These are phyloP conservation scores for Chlamydomonas sphaeroides DNA, from an alignment of 139 green algal species.

Conservation along the genomic window DNA sequence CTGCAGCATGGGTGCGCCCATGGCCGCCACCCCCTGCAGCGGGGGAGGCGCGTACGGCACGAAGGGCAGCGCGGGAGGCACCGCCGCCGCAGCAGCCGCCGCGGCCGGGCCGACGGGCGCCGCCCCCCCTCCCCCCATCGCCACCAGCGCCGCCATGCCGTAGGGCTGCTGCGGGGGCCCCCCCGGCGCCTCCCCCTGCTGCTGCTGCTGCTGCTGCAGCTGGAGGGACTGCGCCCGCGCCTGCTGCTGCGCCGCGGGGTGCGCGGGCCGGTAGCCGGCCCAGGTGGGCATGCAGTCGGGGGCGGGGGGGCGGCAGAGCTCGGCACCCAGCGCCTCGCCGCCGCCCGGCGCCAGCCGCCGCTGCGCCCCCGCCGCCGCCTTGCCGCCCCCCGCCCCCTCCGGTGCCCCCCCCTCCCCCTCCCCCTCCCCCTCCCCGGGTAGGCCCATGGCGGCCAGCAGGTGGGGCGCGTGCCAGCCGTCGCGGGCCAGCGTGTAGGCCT, in stretches of 20 bases:
- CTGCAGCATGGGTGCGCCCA: background rate
- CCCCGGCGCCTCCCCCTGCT: background rate
- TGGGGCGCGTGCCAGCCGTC: conserved; percentile 33
- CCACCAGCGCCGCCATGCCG: background rate
- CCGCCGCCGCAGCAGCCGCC: too few relatives aligned
- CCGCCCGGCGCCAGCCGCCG: too few relatives aligned
- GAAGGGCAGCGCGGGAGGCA: conserved; percentile 1
- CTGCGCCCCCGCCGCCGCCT: too few relatives aligned
- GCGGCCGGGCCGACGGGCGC: too few relatives aligned
- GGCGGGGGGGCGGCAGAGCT: background rate
- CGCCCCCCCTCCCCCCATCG: too few relatives aligned
- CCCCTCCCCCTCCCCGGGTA: too few relatives aligned
- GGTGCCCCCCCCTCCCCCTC: too few relatives aligned
- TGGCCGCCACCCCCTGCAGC: conserved; percentile 13
- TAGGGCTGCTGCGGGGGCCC: background rate
- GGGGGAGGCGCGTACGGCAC: conserved; percentile 36
- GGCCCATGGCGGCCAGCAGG: conserved; percentile 1
- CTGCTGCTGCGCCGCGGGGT: background rate
- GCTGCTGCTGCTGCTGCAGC: conserved; percentile 2
- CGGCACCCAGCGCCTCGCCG: too few relatives aligned
- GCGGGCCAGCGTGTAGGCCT: conserved; percentile 18
- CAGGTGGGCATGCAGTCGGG: conserved; percentile 11
- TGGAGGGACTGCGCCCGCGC: background rate
- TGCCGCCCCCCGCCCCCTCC: too few relatives aligned
- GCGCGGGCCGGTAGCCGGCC: background rate